Conservation (phyloP, 345 rosid genomes). For the Brassica cretica region DNA sequence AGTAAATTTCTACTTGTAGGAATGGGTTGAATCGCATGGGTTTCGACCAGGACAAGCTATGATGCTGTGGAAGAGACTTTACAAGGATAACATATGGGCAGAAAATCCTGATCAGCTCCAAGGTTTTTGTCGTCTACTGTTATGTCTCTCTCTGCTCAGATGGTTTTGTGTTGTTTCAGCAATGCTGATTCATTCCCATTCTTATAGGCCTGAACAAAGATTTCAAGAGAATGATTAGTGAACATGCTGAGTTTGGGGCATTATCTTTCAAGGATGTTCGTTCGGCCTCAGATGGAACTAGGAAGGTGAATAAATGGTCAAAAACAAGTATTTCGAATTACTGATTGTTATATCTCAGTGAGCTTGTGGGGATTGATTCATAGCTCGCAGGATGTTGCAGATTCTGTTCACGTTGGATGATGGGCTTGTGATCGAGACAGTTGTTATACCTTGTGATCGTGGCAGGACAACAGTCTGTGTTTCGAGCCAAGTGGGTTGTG, state of each 20-base stretch:
- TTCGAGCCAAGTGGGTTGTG: constrained; percentile 93
- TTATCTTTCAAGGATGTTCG: constrained; percentile 65
- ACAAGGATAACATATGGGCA: constrained; percentile 75
- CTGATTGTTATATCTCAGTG: background rate
- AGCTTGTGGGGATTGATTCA: constrained; percentile 48
- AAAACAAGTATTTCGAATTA: background rate
- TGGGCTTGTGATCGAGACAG: constrained; percentile 79
- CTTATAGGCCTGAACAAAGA: constrained; percentile 78
- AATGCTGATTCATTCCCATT: background rate
- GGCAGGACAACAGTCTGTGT: constrained; percentile 91
- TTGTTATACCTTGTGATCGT: constrained; percentile 81
- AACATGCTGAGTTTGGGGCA: constrained; percentile 65
- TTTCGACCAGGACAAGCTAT: constrained; percentile 90
- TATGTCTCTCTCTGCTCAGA: background rate
- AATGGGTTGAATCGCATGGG: constrained; percentile 85
- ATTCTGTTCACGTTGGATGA: constrained; percentile 81
- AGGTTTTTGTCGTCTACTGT: constrained; percentile 50
- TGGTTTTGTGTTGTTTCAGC: background rate
- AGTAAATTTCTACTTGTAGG: constrained; percentile 40
- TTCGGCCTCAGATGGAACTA: constrained; percentile 83
- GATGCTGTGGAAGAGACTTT: constrained; percentile 95
- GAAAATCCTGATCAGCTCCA: constrained; percentile 58
- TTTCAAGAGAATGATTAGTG: constrained; percentile 70
- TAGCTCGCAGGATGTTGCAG: constrained; percentile 72
- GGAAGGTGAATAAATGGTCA: constrained; percentile 56